Evolutionary conservation across 306 rosid genomes (phyloP).

Genomic region (Acacia crassicarpa): DNA sequence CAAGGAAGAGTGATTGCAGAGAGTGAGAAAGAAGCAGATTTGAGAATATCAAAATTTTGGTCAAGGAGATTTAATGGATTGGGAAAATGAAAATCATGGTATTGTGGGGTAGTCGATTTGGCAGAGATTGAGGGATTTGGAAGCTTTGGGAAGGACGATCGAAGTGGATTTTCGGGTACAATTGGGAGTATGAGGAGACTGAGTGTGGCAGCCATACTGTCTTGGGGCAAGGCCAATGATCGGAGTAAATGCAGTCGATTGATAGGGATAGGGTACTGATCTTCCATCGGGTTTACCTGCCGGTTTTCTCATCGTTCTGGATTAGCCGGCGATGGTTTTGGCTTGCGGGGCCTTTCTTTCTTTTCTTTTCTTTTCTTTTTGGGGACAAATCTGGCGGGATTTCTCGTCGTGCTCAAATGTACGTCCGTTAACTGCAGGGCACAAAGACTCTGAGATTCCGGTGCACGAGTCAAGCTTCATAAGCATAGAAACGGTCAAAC

Average conservation of each 20-base stretch:
- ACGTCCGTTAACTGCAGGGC: too few species aligned
- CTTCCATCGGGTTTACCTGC: too few species aligned
- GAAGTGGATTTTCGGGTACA: slow-evolving; percentile 35
- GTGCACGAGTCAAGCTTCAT: too few species aligned
- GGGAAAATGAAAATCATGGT: not conserved
- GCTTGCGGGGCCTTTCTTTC: too few species aligned
- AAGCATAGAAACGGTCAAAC: not conserved
- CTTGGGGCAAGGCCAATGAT: not conserved
- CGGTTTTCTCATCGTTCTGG: too few species aligned
- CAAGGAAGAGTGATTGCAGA: slow-evolving; percentile 63
- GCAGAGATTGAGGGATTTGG: slow-evolving; percentile 36
- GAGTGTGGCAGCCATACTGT: slow-evolving; percentile 76
- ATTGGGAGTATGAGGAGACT: slow-evolving; percentile 57
- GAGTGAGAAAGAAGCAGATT: slow-evolving; percentile 63
- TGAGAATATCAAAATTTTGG: slow-evolving; percentile 33
- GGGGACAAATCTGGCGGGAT: too few species aligned
- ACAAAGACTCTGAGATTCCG: too few species aligned
- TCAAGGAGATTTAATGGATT: slow-evolving; percentile 22
- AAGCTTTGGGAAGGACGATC: slow-evolving; percentile 24
- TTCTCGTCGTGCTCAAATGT: too few species aligned
- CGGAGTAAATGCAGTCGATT: too few species aligned
- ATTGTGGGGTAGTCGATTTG: slow-evolving; percentile 1
- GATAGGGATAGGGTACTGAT: too few species aligned
- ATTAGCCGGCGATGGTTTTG: too few species aligned
- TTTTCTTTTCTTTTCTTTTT: too few species aligned